These are phyloP conservation scores for Capsella bursapastoris DNA, from an alignment of 345 rosid species.

Conservation along the genomic window DNA sequence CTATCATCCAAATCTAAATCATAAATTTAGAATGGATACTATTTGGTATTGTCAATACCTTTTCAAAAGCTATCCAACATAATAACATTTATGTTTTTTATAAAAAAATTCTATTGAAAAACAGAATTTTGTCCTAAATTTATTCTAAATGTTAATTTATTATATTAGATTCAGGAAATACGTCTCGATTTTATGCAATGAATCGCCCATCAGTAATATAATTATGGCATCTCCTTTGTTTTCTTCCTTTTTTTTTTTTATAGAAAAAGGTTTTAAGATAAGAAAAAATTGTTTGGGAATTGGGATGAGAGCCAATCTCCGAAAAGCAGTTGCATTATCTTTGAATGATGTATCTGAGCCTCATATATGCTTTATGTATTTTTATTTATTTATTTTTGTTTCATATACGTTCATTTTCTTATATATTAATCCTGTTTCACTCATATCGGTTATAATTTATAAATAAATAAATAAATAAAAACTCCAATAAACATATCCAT, in stretches of 20 bases:
- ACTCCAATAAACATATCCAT: too few relatives aligned
- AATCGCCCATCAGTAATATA: background rate
- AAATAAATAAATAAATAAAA: too few relatives aligned
- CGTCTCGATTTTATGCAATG: background rate
- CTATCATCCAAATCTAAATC: background rate
- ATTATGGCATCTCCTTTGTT: background rate
- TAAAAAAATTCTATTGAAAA: background rate
- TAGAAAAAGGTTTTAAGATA: conserved; percentile 25
- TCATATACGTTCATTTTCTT: conserved; percentile 10
- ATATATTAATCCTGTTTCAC: conserved; percentile 6
- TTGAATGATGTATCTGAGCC: conserved; percentile 43
- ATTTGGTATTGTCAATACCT: background rate
- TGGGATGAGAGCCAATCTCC: conserved; percentile 48
- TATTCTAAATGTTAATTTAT: background rate
- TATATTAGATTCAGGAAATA: background rate
- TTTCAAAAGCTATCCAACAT: background rate
- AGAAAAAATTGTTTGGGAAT: conserved; percentile 45
- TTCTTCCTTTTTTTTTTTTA: background rate
- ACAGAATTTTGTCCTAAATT: background rate
- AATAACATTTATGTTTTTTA: background rate
- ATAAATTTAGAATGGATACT: background rate
- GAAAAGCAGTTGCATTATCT: conserved; percentile 44
- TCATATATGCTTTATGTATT: conserved; percentile 35
- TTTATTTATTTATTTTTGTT: background rate
- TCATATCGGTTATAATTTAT: background rate